Conservation (phyloP, 2,329 filamentous ascomycete species). For the Colletotrichum lupini region DNA sequence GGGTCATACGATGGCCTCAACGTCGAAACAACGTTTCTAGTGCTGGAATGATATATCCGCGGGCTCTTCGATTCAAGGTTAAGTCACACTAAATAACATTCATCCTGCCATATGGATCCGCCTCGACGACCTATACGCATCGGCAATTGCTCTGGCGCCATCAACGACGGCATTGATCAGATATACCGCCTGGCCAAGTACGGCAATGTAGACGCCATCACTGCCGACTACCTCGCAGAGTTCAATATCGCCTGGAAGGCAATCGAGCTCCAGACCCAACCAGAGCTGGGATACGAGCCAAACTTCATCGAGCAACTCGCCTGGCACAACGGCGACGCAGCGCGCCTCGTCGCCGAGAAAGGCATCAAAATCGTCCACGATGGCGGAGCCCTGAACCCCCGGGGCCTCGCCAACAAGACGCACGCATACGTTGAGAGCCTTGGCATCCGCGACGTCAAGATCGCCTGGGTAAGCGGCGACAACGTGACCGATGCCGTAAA, state of each 20-base stretch:
- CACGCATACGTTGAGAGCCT: slow-evolving; percentile 42
- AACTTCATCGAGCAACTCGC: slow-evolving; percentile 56
- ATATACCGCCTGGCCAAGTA: slow-evolving; percentile 40
- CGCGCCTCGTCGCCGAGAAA: slow-evolving; percentile 53
- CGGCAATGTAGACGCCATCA: slow-evolving; percentile 49
- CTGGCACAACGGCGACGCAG: slow-evolving; percentile 46
- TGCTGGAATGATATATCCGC: not conserved
- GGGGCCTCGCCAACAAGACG: slow-evolving; percentile 55
- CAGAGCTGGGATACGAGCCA: slow-evolving; percentile 48
- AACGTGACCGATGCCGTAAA: slow-evolving; percentile 44
- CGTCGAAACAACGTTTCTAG: not conserved
- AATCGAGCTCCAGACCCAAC: slow-evolving; percentile 48
- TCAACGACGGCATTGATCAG: slow-evolving; percentile 42
- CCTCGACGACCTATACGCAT: slow-evolving; percentile 45
- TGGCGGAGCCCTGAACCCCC: slow-evolving; percentile 66
- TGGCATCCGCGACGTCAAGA: slow-evolving; percentile 42
- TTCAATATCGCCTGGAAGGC: slow-evolving; percentile 62
- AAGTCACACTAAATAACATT: not conserved
- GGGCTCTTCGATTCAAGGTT: not conserved
- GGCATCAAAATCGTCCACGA: slow-evolving; percentile 67
- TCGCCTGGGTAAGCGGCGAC: slow-evolving; percentile 52
- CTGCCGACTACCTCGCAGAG: slow-evolving; percentile 53
- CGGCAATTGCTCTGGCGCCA: slow-evolving; percentile 45
- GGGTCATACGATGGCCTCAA: slow-evolving; percentile 2
- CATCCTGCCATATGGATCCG: not conserved